Evolutionary conservation across 176 grass and related monocot species (phyloP), one percentile per base, ranked within the genome.

Genomic region (Carex kokanica): DNA sequence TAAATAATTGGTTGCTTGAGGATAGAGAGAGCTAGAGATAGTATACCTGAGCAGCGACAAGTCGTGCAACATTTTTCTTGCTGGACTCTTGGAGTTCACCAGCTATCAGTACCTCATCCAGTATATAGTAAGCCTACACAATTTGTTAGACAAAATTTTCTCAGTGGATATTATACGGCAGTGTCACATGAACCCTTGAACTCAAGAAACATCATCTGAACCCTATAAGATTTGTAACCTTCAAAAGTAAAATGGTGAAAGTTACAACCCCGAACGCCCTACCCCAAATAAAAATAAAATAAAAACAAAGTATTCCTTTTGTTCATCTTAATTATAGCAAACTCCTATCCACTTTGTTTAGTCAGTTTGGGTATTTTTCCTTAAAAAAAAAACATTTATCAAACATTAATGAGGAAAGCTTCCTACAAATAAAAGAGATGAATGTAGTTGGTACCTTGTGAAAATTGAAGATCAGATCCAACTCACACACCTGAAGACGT

Each of bases 381-480:
- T 18, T 20, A 14, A 4, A 38, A 4, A 38, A 38, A 38, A 38
- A 38, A 6, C 36, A 63, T 23, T 61, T 47, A 21, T 81, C 38
- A 63, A 81, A 61, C 31, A 60, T 16, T 24, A 40, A 40, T 6
- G 3, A 45, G 1, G 36, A 64, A 63, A 41, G 4, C 63, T 81
- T 31, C 23, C n/a, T 10, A 82, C 18, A 64, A 49, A 29, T 23
- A 82, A 82, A 65, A 31, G 10, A 54, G 80, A 68, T 54, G 60
- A 67, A 82, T 31, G 4, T 68, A 81, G 17, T 45, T 14, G 69
- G 52, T 93, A 99, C 96, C 96, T 99, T 99, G 67, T 99, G 93
- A 81, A 99, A 99, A 86, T 95, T 99, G 89, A 99, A 99, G 87
- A 99, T 99, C 83, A 99, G 92, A 89, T 99, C 96, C 80, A 99